These are phyloP conservation scores for Fusarium chlamydosporum DNA, from an alignment of 2,329 filamentous ascomycete genomes.

Conservation along the genomic window DNA sequence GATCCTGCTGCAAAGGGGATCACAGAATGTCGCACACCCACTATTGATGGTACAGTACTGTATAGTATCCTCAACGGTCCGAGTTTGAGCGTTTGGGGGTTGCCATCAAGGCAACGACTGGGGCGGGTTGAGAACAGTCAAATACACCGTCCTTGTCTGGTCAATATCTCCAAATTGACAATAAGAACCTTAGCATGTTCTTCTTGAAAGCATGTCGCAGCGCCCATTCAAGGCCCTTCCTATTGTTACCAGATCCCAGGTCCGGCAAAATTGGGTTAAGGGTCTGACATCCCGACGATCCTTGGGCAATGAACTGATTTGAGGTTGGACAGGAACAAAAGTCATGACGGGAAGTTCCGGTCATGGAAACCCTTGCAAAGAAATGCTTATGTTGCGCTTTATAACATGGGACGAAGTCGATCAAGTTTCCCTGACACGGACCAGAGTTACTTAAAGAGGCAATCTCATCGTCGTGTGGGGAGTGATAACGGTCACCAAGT, in stretches of 20 bases:
- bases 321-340: slow-evolving; percentile 18
- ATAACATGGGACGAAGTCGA: slow-evolving; percentile 47
- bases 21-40: slow-evolving; percentile 36
- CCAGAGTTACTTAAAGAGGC: slow-evolving; percentile 47
- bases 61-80: slow-evolving; percentile 36
- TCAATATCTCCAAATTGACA: slow-evolving; percentile 28
- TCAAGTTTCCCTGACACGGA: slow-evolving; percentile 47
- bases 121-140: slow-evolving; percentile 24
- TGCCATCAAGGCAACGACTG: slow-evolving; percentile 30
- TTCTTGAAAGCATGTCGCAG: slow-evolving; percentile 27
- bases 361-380: slow-evolving; percentile 33
- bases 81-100: slow-evolving; percentile 34
- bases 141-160: slow-evolving; percentile 35
- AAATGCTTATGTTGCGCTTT: slow-evolving; percentile 40
- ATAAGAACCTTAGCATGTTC: slow-evolving; percentile 22
- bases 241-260: slow-evolving; percentile 30
- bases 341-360: slow-evolving; percentile 42
- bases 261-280: slow-evolving; percentile 41
- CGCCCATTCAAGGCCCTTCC: slow-evolving; percentile 28
- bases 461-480: slow-evolving; percentile 51
- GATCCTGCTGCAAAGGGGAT: slow-evolving; percentile 42
- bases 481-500: slow-evolving; percentile 37
- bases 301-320: slow-evolving; percentile 43
- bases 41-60: slow-evolving; percentile 13
- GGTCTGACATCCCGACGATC: slow-evolving; percentile 48